Evolutionary conservation across 352 stramenopile genomes (phyloP), one percentile per base, ranked within the genome.

Genomic region (Hyaloperonospora brassicae): DNA sequence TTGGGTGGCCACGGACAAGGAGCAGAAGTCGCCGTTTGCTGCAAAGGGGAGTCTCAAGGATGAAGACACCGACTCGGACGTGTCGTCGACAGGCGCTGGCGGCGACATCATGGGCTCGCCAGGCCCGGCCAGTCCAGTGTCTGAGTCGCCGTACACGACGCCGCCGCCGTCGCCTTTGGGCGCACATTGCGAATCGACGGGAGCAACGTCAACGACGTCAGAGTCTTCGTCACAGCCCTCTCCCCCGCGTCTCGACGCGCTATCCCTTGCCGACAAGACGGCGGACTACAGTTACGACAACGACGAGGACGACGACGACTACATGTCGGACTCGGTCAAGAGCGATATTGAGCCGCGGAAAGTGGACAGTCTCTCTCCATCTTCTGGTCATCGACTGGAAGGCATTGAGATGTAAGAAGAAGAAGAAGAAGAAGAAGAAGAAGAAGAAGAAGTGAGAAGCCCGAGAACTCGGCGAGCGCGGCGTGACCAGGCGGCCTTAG

Each of bases 1-100:
- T 58, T 93, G 84, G 84, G 79, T 93, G 22, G 79, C 81, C 6
- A 93, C 84, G 0, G 84, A 90, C 63, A 90, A 90, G 59, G 81
- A 91, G 47, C 82, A 79, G 54, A 91, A 90, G 62, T 93, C 84
- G 23, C 84, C 84, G 2, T 93, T 91, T 50, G 54, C 53, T 12
- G 64, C 55, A 2, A 66, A 64, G 39, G 79, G 79, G 48, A 65
- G 70, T 17, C 59, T 70, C 4, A 77, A 76, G 47, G 80, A 87
- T 52, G 70, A 71, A 21, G 77, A 84, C 57, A 88, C 76, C 5
- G 79, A 87, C 57, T 84, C 76, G 38, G 72, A 87, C 47, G 59
- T 72, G 55, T 85, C 66, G 3, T 67, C 73, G 3, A 71, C 70
- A n/a, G 77, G 64, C 51, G 59, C 62, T 39, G 80, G 55, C 42